phyloP scores from a whole-genome alignment of 768 basidiomycete genomes.

The Mrakia frigida region DNA sequence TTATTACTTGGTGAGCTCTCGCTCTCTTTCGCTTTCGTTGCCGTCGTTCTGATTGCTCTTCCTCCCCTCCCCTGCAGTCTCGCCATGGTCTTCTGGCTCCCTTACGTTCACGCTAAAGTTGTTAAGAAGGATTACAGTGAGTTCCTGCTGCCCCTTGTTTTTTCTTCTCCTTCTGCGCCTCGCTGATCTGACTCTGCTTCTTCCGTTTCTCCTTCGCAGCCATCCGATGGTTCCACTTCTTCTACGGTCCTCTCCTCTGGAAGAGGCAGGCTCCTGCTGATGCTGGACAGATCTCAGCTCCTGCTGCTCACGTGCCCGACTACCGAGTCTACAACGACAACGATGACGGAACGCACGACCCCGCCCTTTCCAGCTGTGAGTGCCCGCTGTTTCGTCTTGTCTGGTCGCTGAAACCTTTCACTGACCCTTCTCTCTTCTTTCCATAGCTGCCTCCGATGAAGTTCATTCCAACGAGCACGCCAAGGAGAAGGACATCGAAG shows the following conservation, averaged over 20 bases:
- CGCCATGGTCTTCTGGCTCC: slow-evolving; percentile 47
- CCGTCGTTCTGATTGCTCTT: no score
- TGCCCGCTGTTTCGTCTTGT: neutral
- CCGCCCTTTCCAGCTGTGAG: neutral
- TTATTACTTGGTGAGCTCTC: slow-evolving; percentile 34
- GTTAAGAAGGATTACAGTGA: slow-evolving; percentile 47
- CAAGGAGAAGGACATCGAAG: slow-evolving; percentile 21
- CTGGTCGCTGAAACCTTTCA: neutral
- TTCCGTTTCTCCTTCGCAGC: slow-evolving; percentile 28
- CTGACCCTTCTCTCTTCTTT: neutral
- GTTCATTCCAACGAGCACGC: neutral
- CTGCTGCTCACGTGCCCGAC: slow-evolving; percentile 41
- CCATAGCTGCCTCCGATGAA: neutral
- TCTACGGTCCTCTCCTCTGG: slow-evolving; percentile 48
- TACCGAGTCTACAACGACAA: slow-evolving; percentile 38
- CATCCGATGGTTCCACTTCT: slow-evolving; percentile 47
- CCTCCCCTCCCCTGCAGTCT: slow-evolving; percentile 31
- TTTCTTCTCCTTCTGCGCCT: neutral
- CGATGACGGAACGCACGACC: neutral
- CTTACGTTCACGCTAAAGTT: slow-evolving; percentile 47
- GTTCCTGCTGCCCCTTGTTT: neutral
- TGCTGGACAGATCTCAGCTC: slow-evolving; percentile 35
- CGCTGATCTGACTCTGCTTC: neutral
- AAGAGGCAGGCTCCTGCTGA: slow-evolving; percentile 43
- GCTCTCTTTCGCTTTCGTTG: no score